phyloP scores from a whole-genome alignment of 1,284 basidiomycete genomes.

The Ceratobasidium sp. region DNA sequence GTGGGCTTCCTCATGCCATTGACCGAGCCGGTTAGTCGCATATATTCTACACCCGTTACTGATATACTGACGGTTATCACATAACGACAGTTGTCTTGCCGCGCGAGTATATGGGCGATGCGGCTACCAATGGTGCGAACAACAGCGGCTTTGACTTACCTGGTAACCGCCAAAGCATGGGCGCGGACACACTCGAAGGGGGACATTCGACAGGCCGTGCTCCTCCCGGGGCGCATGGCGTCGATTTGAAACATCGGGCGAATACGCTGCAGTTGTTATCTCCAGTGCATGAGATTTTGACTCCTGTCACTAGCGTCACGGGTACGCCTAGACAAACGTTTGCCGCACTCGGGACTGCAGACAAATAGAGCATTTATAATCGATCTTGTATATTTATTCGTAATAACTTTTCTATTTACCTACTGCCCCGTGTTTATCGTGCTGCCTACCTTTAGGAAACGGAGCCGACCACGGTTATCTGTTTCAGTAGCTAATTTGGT shows the following conservation, averaged over 20 bases:
- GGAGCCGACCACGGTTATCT: too few relatives aligned
- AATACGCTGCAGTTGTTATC: constrained; percentile 33
- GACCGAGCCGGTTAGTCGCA: constrained; percentile 41
- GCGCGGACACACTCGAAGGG: constrained; percentile 15
- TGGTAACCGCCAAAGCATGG: constrained; percentile 18
- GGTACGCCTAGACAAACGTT: constrained; percentile 39
- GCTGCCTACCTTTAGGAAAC: too few relatives aligned
- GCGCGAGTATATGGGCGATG: constrained; percentile 19
- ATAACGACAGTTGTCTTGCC: constrained; percentile 36
- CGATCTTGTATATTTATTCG: constrained; percentile 3
- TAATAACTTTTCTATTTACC: not conserved
- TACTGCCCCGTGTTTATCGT: too few relatives aligned
- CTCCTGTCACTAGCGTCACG: constrained; percentile 38
- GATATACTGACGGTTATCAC: not conserved
- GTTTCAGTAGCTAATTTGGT: too few relatives aligned
- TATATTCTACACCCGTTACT: not conserved
- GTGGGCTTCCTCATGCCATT: constrained; percentile 67
- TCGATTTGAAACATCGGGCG: constrained; percentile 37
- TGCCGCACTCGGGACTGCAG: constrained; percentile 9
- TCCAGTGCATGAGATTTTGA: constrained; percentile 41
- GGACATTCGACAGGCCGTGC: constrained; percentile 38
- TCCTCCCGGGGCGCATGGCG: constrained; percentile 1
- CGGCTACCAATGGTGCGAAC: not conserved
- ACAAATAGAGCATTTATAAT: constrained; percentile 17
- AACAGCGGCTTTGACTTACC: constrained; percentile 10